Conservation (phyloP, 2,329 filamentous ascomycete species). For the Clonostachys rosea region DNA sequence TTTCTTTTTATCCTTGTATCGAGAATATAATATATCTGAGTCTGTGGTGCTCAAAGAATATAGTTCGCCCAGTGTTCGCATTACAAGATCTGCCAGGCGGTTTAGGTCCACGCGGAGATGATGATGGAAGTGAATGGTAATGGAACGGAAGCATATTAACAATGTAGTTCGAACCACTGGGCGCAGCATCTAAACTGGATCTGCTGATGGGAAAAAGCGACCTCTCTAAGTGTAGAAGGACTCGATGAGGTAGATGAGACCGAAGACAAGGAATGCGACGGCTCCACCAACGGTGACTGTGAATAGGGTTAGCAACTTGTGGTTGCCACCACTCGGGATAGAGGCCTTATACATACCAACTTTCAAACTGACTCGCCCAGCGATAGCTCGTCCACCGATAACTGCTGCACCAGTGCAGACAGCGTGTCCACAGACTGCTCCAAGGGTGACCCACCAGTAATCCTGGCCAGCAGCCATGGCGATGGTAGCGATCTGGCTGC, state of each 20-base stretch:
- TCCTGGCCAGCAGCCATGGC: conserved; percentile 98
- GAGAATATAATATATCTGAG: too few species aligned
- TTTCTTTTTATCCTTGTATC: too few species aligned
- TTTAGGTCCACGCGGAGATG: too few species aligned
- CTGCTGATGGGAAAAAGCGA: neutral
- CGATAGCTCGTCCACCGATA: conserved; percentile 86
- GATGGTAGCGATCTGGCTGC: conserved; percentile 96
- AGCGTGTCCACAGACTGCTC: conserved; percentile 80
- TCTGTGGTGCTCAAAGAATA: too few species aligned
- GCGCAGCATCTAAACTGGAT: neutral
- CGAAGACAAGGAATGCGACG: conserved; percentile 84
- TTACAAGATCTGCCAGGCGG: too few species aligned
- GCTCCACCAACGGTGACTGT: conserved; percentile 95
- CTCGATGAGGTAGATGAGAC: conserved; percentile 86
- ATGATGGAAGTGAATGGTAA: too few species aligned
- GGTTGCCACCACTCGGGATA: neutral
- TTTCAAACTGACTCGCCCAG: conserved; percentile 89
- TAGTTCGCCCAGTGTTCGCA: too few species aligned
- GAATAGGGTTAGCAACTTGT: conserved; percentile 11
- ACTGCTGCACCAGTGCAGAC: conserved; percentile 91
- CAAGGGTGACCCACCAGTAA: conserved; percentile 97
- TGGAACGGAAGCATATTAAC: too few species aligned
- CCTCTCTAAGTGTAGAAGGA: conserved; percentile 47
- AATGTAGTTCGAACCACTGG: neutral
- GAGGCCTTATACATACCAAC: conserved; percentile 65